A percentile compares a stretch with the other conserved stretches of the same genome.
phyloP scores from a whole-genome alignment of 805 yeast genomes.

The Monosporozyma aerobia region DNA sequence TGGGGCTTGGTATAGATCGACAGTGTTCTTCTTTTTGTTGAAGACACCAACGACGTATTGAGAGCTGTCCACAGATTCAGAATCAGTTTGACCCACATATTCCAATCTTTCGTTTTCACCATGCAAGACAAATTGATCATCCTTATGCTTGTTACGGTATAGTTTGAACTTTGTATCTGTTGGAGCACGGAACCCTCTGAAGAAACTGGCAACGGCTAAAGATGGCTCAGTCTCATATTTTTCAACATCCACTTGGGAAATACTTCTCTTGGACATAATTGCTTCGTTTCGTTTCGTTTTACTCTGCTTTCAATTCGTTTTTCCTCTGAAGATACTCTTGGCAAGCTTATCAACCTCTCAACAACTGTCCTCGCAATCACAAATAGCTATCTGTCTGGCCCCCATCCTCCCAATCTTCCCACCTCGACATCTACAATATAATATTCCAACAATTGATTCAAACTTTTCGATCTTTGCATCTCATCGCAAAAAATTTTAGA shows the following conservation, averaged over 20 bases:
- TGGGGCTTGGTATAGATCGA: conserved; percentile 59
- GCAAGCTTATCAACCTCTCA: too few species aligned
- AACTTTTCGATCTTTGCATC: neutral
- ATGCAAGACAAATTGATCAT: conserved; percentile 46
- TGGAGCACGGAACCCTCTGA: conserved; percentile 67
- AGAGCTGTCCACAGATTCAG: conserved; percentile 29
- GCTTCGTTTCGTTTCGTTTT: too few species aligned
- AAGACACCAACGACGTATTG: conserved; percentile 69
- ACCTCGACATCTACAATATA: too few species aligned
- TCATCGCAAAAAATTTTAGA: neutral
- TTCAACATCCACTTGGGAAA: conserved; percentile 8
- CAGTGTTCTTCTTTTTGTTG: conserved; percentile 54
- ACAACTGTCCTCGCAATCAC: too few species aligned
- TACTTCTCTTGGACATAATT: conserved; percentile 10
- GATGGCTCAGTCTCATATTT: conserved; percentile 29
- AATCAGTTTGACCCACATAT: conserved; percentile 51
- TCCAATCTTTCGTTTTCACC: conserved; percentile 71
- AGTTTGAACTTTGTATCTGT: conserved; percentile 51
- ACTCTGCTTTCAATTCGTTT: neutral
- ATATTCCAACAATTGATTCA: neutral
- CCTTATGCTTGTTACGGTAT: conserved; percentile 37
- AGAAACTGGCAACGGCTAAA: conserved; percentile 59
- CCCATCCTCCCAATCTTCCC: too few species aligned
- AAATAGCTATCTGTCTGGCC: too few species aligned
- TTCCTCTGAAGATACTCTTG: neutral